Base-by-base conservation (phyloP, 495 filamentous ascomycete genomes). In the Apodospora peruviana region DNA sequence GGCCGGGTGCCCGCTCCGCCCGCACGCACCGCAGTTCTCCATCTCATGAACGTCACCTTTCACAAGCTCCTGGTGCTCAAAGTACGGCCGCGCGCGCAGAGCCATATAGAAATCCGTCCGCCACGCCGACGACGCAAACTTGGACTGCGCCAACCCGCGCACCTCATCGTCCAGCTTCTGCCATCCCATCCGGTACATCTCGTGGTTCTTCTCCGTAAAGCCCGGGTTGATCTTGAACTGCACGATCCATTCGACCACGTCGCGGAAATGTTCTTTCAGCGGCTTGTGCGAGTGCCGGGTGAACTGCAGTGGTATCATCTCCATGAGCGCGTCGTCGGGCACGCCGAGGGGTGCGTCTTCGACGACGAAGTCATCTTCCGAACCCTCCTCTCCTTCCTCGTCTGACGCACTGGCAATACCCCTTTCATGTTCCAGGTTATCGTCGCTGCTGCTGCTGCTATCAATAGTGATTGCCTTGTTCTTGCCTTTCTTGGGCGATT, bases 181-280 rank as follows among this genome's bases (percentile, higher is more conserved):
- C 66, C 91, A 91, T 0, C 88, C 84, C 20, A 87, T 72, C 20
- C 70, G 49, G 55, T 90, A 96, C 9, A 90, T 66, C 2, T 72
- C 67, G 46, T 88, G 81, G 2, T 77, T 68, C 17, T 76, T 68
- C 34, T 60, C 59, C 8, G 47, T 11, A 55, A 91, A 94, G 0
- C 76, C 82, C 2, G 88, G 88, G 53, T 91, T 85, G 35, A 96
- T 69, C 50, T 84, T 82, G 57, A 67, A 67, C 24, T 74, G 80
- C 2, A 95, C 81, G 65, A 91, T 82, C 88, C 88, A 95, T 62
- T 88, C 86, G 0, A 96, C 72, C 0, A 79, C 87, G 55, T 84
- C 78, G 34, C 80, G 81, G 68, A 96, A 95, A 48, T 90, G 82
- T 24, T 89, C 83, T 45, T 84, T 84, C 0, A 84, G 62, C 36